Percentiles rank a stretch among this genome's conserved stretches.
Conservation (phyloP, 2,329 filamentous ascomycete species). For the Cladophialophora yegresii region DNA sequence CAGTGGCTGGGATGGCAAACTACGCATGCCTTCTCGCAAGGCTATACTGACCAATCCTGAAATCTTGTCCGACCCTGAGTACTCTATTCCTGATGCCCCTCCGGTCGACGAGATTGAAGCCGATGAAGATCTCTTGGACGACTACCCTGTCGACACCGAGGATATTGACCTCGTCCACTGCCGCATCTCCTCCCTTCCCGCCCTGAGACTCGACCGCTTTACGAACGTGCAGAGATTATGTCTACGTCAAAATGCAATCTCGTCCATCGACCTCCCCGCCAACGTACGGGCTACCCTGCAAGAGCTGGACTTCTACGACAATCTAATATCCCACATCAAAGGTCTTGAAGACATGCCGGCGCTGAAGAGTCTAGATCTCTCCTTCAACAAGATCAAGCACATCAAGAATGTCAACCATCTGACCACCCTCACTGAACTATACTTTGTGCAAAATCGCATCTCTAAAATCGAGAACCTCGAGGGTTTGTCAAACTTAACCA, state of each 20-base stretch:
- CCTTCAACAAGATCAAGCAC: constrained; percentile 99
- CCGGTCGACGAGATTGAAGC: constrained; percentile 74
- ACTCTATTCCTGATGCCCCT: constrained; percentile 70
- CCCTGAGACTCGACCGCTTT: constrained; percentile 82
- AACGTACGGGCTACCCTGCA: constrained; percentile 66
- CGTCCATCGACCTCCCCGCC: constrained; percentile 73
- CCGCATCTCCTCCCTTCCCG: constrained; percentile 74
- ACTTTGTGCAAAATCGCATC: constrained; percentile 94
- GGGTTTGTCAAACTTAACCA: constrained; percentile 70
- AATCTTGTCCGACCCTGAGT: constrained; percentile 79
- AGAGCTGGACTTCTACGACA: constrained; percentile 96
- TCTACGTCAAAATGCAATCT: constrained; percentile 88
- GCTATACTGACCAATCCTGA: constrained; percentile 75
- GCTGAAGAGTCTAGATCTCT: constrained; percentile 80
- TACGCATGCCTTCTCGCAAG: constrained; percentile 56
- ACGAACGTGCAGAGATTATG: constrained; percentile 73
- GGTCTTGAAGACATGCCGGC: constrained; percentile 76
- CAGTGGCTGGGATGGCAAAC: constrained; percentile 52
- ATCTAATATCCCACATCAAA: constrained; percentile 82
- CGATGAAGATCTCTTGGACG: constrained; percentile 71
- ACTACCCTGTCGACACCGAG: constrained; percentile 51
- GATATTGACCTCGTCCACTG: constrained; percentile 91
- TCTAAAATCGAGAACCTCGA: constrained; percentile 81
- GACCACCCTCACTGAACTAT: constrained; percentile 76
- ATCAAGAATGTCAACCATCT: constrained; percentile 86